Conservation (phyloP, 306 rosid genomes). For the Trifolium repens region DNA sequence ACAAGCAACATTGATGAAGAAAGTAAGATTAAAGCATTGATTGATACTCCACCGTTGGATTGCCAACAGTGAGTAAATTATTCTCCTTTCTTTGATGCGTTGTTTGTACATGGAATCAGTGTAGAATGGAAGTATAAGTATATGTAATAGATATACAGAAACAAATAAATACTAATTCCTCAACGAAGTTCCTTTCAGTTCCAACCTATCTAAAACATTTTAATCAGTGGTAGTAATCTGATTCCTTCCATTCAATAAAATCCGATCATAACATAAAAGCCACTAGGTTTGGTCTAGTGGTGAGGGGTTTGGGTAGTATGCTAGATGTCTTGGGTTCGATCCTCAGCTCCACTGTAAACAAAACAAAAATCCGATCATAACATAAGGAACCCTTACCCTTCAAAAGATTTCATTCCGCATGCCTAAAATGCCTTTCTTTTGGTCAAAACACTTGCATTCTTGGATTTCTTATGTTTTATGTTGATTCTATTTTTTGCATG, state of each 20-base stretch:
- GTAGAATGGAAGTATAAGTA: neutral
- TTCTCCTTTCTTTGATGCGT: conserved; percentile 25
- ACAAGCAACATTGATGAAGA: conserved; percentile 87
- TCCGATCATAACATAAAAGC: no score
- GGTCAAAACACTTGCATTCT: neutral
- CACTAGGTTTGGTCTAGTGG: no score
- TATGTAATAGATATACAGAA: neutral
- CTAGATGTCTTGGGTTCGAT: no score
- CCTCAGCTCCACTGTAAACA: no score
- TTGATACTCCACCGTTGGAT: conserved; percentile 87
- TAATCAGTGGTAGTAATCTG: no score
- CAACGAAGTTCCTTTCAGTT: no score
- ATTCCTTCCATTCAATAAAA: no score
- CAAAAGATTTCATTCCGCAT: neutral
- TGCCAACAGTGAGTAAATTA: conserved; percentile 82
- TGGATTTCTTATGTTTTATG: conserved; percentile 27
- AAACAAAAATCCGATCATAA: no score
- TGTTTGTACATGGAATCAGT: neutral
- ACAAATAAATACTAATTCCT: neutral
- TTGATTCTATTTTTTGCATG: conserved; percentile 32
- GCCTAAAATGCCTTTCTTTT: neutral
- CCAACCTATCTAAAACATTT: no score
- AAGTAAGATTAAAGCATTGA: conserved; percentile 88
- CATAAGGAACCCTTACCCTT: neutral
- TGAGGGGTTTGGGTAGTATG: no score